Evolutionary conservation across 306 rosid genomes (phyloP).

Genomic region (Prunus dulcis): DNA sequence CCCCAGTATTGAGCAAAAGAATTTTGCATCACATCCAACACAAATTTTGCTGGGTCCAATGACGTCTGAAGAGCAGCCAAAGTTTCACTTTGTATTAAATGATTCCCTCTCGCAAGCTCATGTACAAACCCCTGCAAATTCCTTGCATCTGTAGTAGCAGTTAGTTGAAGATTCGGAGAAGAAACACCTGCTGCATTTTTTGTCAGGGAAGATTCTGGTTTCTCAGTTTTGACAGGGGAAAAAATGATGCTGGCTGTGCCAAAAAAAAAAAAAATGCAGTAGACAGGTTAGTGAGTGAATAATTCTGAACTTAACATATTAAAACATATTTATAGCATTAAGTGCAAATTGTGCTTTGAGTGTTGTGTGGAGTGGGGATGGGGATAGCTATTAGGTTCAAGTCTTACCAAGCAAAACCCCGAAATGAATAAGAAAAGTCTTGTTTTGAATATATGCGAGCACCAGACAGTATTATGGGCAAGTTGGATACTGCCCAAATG

Average conservation of each 20-base stretch:
- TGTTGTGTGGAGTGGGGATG: not conserved
- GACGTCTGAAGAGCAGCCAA: conserved; percentile 30
- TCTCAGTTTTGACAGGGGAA: conserved; percentile 9
- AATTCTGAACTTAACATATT: not conserved
- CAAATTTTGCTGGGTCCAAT: conserved; percentile 48
- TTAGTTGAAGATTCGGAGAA: conserved; percentile 16
- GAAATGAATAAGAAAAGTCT: not conserved
- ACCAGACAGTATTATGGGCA: not conserved
- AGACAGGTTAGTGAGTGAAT: not conserved
- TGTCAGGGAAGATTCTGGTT: conserved; percentile 11
- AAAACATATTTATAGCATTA: not conserved
- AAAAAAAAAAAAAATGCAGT: not conserved
- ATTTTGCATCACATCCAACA: conserved; percentile 38
- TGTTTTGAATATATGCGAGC: not conserved
- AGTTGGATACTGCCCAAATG: not conserved
- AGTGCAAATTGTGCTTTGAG: not conserved
- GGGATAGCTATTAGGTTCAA: not conserved
- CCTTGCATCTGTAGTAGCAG: conserved; percentile 21
- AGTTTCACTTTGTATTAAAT: conserved; percentile 18
- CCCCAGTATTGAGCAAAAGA: conserved; percentile 22
- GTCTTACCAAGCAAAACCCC: not conserved
- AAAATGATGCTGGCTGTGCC: conserved; percentile 3
- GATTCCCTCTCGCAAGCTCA: conserved; percentile 21
- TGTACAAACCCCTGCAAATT: conserved; percentile 15
- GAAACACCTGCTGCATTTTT: conserved; percentile 5